phyloP scores from a whole-genome alignment of 2,329 filamentous ascomycete species.

The Penicillium paneum region DNA sequence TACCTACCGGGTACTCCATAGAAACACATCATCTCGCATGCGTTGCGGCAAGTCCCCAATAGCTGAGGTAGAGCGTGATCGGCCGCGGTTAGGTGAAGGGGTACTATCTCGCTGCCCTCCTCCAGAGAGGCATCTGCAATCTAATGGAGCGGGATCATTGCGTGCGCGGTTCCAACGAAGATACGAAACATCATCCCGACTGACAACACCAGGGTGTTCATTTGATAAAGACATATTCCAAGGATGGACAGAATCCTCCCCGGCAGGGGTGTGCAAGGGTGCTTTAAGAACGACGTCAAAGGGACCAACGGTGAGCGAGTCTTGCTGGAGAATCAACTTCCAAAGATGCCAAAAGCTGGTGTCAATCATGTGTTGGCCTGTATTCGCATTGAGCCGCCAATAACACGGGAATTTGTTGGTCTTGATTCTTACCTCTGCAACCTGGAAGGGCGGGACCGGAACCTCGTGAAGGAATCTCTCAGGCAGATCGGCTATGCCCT shows the following conservation, averaged over 20 bases:
- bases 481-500: background rate
- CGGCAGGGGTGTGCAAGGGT: background rate
- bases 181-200: background rate
- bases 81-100: background rate
- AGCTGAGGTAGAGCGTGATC: background rate
- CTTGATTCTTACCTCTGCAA: background rate
- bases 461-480: background rate
- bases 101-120: too few species aligned
- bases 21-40: background rate
- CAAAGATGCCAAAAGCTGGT: conserved; percentile 1
- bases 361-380: background rate
- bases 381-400: background rate
- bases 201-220: background rate
- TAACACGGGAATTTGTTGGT: background rate
- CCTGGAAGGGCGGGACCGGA: background rate
- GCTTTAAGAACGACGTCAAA: background rate
- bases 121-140: background rate
- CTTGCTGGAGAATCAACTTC: background rate
- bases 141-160: background rate
- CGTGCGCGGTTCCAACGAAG: background rate
- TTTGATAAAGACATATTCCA: background rate
- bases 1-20: background rate
- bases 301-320: background rate
- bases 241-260: background rate
- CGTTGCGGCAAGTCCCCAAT: background rate